Conservation (phyloP, 257 asterid species). For the Datura wrightii region DNA sequence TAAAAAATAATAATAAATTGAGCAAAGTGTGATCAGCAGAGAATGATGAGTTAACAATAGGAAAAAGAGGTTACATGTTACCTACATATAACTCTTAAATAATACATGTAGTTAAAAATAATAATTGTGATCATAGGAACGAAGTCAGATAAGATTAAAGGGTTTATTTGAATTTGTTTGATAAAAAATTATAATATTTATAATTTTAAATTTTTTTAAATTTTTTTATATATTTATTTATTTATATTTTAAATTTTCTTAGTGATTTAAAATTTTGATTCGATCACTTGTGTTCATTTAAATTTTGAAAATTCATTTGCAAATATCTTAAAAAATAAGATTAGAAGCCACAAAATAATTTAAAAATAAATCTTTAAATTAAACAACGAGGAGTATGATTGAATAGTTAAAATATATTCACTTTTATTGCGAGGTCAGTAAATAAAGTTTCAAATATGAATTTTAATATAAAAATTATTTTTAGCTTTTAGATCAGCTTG, state of each 20-base stretch:
- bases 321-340: background rate
- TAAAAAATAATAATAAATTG: background rate
- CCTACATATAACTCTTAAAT: background rate
- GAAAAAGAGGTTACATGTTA: background rate
- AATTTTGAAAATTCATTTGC: background rate
- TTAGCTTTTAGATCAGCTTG: no score
- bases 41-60: slow-evolving; percentile 18
- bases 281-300: background rate
- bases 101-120: background rate
- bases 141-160: no score
- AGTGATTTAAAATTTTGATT: no score
- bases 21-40: slow-evolving; percentile 6
- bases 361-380: background rate
- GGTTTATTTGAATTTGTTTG: no score
- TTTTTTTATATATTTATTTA: no score
- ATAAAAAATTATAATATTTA: no score
- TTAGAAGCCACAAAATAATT: background rate
- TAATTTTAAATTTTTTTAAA: no score
- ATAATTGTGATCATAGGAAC: background rate
- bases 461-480: background rate
- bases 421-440: background rate
- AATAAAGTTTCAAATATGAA: background rate
- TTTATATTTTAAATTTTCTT: no score
- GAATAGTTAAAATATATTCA: background rate
- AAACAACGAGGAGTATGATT: background rate